Percentiles rank a stretch among this genome's conserved stretches.
Conservation (phyloP, 1,284 basidiomycete species). For the Leucoagaricus sp. region DNA sequence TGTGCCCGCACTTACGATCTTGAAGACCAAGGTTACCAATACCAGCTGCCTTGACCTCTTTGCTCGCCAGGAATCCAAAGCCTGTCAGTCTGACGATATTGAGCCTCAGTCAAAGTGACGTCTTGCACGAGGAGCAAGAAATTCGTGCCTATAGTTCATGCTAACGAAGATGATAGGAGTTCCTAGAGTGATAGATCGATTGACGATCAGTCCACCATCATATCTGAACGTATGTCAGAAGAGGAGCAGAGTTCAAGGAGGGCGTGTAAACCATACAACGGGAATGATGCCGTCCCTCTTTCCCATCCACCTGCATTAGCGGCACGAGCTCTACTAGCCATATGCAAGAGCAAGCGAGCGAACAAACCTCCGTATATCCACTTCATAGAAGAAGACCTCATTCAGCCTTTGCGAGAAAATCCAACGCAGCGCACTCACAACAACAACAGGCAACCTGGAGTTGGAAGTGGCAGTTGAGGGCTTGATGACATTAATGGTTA, state of each 20-base stretch:
- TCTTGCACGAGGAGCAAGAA: neutral
- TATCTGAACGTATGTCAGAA: constrained; percentile 32
- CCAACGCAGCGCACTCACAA: constrained; percentile 36
- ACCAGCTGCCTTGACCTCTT: constrained; percentile 47
- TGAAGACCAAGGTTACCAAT: constrained; percentile 53
- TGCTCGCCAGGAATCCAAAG: constrained; percentile 45
- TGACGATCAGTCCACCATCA: constrained; percentile 46
- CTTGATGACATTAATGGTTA: constrained; percentile 58
- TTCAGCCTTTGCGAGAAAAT: neutral
- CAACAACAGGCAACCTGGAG: constrained; percentile 55
- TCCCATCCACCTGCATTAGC: constrained; percentile 42
- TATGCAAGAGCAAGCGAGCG: neutral
- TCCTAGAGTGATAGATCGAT: constrained; percentile 46
- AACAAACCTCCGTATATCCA: constrained; percentile 56
- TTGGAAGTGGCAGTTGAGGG: constrained; percentile 39
- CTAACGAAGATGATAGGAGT: constrained; percentile 55
- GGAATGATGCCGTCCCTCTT: constrained; percentile 33
- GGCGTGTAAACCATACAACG: neutral
- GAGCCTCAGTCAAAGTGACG: neutral
- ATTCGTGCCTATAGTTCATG: constrained; percentile 51
- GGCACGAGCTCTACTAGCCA: neutral
- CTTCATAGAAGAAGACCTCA: constrained; percentile 26
- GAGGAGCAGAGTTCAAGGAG: constrained; percentile 16
- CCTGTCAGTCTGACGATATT: constrained; percentile 18
- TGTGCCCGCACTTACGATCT: constrained; percentile 39